phyloP scores from a whole-genome alignment of 2,329 filamentous ascomycete species.

The Leptographium wingfieldii region DNA sequence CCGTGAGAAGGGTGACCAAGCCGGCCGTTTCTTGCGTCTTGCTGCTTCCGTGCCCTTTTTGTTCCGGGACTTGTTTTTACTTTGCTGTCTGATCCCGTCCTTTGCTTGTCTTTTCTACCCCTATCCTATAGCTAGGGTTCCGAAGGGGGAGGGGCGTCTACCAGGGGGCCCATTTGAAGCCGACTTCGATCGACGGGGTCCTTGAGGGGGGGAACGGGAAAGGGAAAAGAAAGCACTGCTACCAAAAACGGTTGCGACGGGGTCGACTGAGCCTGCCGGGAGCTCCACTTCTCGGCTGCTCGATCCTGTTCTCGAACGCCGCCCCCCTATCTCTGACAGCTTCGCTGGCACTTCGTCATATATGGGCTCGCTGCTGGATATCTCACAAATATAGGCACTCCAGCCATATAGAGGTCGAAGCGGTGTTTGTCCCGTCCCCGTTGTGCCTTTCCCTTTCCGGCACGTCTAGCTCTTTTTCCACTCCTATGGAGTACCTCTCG shows the following conservation, averaged over 20 bases:
- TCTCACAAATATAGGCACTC: too few species aligned
- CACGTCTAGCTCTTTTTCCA: neutral
- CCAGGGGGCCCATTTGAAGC: slow-evolving; percentile 6
- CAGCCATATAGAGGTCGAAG: too few species aligned
- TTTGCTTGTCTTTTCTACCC: neutral
- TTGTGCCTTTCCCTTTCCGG: neutral
- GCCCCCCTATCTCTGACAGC: neutral
- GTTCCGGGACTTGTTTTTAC: neutral
- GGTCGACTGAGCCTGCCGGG: neutral
- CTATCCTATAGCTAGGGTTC: slow-evolving; percentile 4
- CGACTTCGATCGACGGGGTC: slow-evolving; percentile 5
- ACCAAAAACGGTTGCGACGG: slow-evolving; percentile 4
- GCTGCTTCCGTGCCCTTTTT: neutral
- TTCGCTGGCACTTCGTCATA: neutral
- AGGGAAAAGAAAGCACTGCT: slow-evolving; percentile 1
- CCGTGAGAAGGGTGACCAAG: neutral
- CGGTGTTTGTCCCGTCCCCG: neutral
- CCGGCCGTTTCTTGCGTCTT: neutral
- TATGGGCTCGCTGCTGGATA: neutral
- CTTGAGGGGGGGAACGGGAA: neutral
- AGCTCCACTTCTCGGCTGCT: slow-evolving; percentile 5
- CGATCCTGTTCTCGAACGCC: neutral
- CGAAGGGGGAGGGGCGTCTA: slow-evolving; percentile 1
- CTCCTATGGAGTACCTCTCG: neutral
- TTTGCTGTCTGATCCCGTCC: neutral